Conservation (phyloP, 2,329 filamentous ascomycete species). For the Pseudogymnoascus sp. region DNA sequence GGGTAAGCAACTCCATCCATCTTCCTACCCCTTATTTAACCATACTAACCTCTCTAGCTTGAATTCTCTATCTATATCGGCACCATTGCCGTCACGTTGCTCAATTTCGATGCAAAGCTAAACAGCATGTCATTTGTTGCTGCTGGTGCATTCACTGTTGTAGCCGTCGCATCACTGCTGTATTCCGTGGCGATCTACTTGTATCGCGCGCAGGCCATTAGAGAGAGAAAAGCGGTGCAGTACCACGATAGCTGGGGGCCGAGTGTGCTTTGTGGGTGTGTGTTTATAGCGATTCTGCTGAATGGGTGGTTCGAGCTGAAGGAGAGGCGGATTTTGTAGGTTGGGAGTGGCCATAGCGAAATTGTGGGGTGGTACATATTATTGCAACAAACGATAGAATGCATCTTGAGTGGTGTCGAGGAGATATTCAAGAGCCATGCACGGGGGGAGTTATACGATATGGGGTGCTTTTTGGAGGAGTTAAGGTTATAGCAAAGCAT, state of each 20-base stretch:
- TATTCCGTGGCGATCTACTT: constrained; percentile 83
- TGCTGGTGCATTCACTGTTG: constrained; percentile 70
- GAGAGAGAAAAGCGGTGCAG: constrained; percentile 72
- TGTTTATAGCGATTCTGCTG: constrained; percentile 66
- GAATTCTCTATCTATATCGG: constrained; percentile 95
- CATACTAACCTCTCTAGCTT: constrained; percentile 46
- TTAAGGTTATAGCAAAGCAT: constrained; percentile 1
- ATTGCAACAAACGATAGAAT: constrained; percentile 2
- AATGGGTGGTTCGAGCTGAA: constrained; percentile 77
- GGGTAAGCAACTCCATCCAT: constrained; percentile 50
- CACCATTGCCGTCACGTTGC: constrained; percentile 72
- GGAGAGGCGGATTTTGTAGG: constrained; percentile 48
- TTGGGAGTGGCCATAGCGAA: neutral
- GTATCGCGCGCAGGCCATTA: constrained; percentile 80
- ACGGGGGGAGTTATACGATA: neutral
- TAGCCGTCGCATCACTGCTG: constrained; percentile 69
- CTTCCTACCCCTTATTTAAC: constrained; percentile 4
- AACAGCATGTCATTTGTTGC: constrained; percentile 56
- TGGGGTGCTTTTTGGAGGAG: neutral
- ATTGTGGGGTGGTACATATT: constrained; percentile 13
- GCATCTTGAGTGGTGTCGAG: neutral
- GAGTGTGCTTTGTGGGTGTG: constrained; percentile 62
- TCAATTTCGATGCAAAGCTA: constrained; percentile 67
- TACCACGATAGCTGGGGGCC: constrained; percentile 92
- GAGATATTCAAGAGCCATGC: neutral